These are phyloP conservation scores for Selenicereus undatus DNA, from an alignment of 148 eudicot species.

Conservation along the genomic window DNA sequence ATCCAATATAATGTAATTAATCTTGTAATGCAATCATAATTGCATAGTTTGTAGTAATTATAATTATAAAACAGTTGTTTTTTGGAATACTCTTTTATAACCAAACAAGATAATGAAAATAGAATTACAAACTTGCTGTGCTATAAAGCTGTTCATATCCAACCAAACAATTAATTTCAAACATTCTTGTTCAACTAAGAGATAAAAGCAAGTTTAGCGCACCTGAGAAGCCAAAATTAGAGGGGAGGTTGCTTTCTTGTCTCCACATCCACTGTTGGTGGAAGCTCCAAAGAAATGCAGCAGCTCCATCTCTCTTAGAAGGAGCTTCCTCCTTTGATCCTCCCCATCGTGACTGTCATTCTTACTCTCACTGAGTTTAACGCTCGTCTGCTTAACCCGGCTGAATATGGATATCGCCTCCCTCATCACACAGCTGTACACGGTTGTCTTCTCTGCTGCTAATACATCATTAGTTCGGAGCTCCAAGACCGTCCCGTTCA, in stretches of 20 bases:
- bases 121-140: too few relatives aligned
- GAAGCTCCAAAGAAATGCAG: conserved; percentile 39
- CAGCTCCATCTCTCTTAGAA: conserved; percentile 37
- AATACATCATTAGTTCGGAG: conserved; percentile 24
- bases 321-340: conserved; percentile 23
- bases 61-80: too few relatives aligned
- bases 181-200: not conserved
- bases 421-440: conserved; percentile 30
- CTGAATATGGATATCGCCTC: conserved; percentile 27
- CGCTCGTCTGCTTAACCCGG: not conserved
- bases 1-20: too few relatives aligned
- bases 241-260: conserved; percentile 29
- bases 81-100: too few relatives aligned
- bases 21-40: too few relatives aligned
- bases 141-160: too few relatives aligned
- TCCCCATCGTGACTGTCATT: not conserved
- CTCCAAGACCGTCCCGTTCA: conserved; percentile 28
- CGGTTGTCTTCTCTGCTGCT: conserved; percentile 26
- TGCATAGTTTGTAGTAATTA: too few relatives aligned
- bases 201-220: not conserved
- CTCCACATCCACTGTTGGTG: conserved; percentile 6
- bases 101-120: too few relatives aligned
- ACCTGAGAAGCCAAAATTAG: conserved; percentile 37
- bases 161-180: too few relatives aligned
- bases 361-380: conserved; percentile 1